A percentile compares a stretch with the other conserved stretches of the same genome.
Evolutionary conservation across 192 early-diverging fungal species (phyloP).

Genomic region (Coemansia guatemalensis): DNA sequence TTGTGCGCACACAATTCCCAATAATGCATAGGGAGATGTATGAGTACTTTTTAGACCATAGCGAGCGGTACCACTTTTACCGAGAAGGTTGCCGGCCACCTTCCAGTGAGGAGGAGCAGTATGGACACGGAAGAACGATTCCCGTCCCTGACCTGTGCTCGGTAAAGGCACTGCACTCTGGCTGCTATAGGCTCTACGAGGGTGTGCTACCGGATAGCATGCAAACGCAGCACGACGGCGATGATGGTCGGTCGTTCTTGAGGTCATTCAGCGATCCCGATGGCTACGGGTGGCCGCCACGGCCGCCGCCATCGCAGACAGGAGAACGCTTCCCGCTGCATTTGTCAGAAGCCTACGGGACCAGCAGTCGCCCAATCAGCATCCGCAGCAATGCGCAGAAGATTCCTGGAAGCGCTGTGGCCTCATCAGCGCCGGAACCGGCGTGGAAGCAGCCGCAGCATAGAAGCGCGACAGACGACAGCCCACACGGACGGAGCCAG

Average conservation of each 20-base stretch:
- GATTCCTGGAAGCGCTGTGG: slow-evolving; percentile 11
- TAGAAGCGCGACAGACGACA: slow-evolving; percentile 4
- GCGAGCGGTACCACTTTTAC: slow-evolving; percentile 45
- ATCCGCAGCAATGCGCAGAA: slow-evolving; percentile 1
- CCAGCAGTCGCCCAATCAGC: slow-evolving; percentile 10
- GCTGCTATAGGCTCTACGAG: slow-evolving; percentile 53
- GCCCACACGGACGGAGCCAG: slow-evolving; percentile 1
- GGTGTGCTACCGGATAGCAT: slow-evolving; percentile 20
- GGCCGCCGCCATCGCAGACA: neutral
- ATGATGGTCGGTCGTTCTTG: neutral
- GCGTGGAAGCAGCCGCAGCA: slow-evolving; percentile 17
- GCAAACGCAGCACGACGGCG: slow-evolving; percentile 8
- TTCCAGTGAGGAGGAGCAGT: neutral
- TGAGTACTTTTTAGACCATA: slow-evolving; percentile 49
- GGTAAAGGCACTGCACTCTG: slow-evolving; percentile 33
- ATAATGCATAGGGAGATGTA: slow-evolving; percentile 47
- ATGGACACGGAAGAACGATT: slow-evolving; percentile 8
- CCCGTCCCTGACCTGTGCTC: slow-evolving; percentile 20
- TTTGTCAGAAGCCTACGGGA: slow-evolving; percentile 9
- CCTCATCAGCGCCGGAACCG: slow-evolving; percentile 47
- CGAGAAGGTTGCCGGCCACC: slow-evolving; percentile 38
- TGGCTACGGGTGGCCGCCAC: slow-evolving; percentile 24
- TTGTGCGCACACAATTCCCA: slow-evolving; percentile 37
- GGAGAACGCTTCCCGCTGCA: slow-evolving; percentile 12
- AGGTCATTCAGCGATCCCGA: slow-evolving; percentile 22